Evolutionary conservation across 148 eudicot species (phyloP).

Genomic region (Drosera capensis): DNA sequence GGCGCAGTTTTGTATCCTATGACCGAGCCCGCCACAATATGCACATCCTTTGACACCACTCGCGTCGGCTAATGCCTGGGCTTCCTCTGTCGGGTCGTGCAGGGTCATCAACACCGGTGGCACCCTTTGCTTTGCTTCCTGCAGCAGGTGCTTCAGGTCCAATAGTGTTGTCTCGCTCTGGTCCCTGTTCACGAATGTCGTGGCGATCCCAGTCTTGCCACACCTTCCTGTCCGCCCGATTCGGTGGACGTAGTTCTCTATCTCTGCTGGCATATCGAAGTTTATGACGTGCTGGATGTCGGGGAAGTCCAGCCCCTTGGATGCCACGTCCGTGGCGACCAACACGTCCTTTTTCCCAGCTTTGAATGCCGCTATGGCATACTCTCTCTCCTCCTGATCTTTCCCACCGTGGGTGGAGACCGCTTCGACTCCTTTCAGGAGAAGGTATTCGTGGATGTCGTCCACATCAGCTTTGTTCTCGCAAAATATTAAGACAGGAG

Average conservation of each 20-base stretch:
- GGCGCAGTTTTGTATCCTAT: constrained; percentile 63
- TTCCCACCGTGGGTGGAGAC: constrained; percentile 90
- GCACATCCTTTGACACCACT: constrained; percentile 75
- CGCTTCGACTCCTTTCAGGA: constrained; percentile 80
- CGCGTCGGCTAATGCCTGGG: constrained; percentile 38
- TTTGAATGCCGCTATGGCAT: constrained; percentile 74
- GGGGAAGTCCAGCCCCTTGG: constrained; percentile 86
- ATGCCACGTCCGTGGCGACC: constrained; percentile 95
- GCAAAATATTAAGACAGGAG: constrained; percentile 80
- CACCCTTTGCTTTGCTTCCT: constrained; percentile 85
- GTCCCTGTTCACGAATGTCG: constrained; percentile 79
- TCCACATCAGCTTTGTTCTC: constrained; percentile 94
- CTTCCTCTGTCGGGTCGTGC: constrained; percentile 69
- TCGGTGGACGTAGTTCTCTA: constrained; percentile 86
- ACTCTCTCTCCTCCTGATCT: constrained; percentile 85
- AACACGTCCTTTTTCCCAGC: constrained; percentile 63
- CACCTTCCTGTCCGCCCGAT: constrained; percentile 89
- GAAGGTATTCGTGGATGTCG: constrained; percentile 81
- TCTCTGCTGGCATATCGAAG: constrained; percentile 92
- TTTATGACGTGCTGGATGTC: constrained; percentile 86
- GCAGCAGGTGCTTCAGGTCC: constrained; percentile 71
- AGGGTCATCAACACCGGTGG: constrained; percentile 78
- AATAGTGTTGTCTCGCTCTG: constrained; percentile 79
- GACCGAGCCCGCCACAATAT: constrained; percentile 86
- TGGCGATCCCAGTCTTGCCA: constrained; percentile 86